These are phyloP conservation scores for Jackrogersella minutella DNA, from an alignment of 495 filamentous ascomycete species.

Conservation along the genomic window DNA sequence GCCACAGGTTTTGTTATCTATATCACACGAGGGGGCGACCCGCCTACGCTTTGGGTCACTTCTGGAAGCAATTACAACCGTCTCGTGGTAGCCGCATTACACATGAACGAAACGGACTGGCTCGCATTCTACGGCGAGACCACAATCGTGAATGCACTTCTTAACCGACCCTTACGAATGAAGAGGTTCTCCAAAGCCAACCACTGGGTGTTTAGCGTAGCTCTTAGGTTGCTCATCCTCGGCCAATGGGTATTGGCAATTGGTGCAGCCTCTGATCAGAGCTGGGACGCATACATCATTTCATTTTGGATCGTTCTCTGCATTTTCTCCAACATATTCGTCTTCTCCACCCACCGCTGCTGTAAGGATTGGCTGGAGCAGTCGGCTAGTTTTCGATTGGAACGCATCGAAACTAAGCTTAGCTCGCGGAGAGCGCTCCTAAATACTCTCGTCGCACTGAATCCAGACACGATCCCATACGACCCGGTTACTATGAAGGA, in stretches of 20 bases:
- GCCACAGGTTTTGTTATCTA: neutral
- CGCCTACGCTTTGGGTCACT: neutral
- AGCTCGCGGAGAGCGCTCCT: neutral
- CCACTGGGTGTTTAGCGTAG: neutral
- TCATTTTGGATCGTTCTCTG: neutral
- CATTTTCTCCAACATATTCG: constrained; percentile 1
- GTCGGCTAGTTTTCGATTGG: neutral
- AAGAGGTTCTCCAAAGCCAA: neutral
- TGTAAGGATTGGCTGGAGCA: neutral
- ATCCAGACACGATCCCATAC: neutral
- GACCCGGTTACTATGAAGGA: neutral
- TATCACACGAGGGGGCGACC: neutral
- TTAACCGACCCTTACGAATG: neutral
- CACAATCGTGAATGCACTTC: neutral
- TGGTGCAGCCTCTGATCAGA: neutral
- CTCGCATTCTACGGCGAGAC: neutral
- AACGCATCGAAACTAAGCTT: neutral
- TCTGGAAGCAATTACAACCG: neutral
- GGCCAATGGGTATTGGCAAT: neutral
- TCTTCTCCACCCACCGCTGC: neutral
- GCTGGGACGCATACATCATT: neutral
- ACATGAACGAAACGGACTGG: neutral
- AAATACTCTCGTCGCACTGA: neutral
- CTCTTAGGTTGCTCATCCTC: neutral
- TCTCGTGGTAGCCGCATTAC: neutral